These are phyloP conservation scores for Diphasiastrum complanatum DNA, from an alignment of 83 land plant species.

Conservation along the genomic window DNA sequence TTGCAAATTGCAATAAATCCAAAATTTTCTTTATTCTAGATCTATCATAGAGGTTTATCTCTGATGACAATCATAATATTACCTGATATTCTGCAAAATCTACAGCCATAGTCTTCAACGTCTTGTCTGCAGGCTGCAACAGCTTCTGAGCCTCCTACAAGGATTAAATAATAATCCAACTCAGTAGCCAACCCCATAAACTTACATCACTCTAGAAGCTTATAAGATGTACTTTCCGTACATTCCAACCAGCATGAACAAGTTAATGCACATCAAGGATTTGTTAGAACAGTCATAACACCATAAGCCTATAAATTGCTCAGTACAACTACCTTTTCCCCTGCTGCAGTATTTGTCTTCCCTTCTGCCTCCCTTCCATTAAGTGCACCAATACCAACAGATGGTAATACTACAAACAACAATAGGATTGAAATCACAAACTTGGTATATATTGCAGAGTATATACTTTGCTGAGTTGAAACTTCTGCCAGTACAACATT, in stretches of 20 bases:
- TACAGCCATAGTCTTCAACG: conserved; percentile 84
- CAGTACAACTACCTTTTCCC: conserved; percentile 68
- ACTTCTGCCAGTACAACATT: too few species aligned
- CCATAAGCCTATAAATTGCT: too few species aligned
- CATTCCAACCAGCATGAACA: background rate
- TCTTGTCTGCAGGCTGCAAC: conserved; percentile 83
- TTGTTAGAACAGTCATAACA: background rate
- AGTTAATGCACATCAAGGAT: background rate
- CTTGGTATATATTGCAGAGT: background rate
- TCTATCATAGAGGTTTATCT: too few species aligned
- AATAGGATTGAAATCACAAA: conserved; percentile 1
- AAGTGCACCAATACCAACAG: conserved; percentile 79
- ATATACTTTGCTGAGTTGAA: too few species aligned
- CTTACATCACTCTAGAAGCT: background rate
- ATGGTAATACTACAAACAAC: conserved; percentile 62
- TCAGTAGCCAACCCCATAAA: background rate
- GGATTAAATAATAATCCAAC: too few species aligned
- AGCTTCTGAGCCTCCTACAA: conserved; percentile 73
- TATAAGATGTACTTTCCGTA: background rate
- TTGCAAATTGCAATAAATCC: too few species aligned
- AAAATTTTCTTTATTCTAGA: too few species aligned
- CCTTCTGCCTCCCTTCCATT: conserved; percentile 90
- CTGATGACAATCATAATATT: conserved; percentile 2
- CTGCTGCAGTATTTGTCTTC: conserved; percentile 48
- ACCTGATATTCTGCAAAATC: conserved; percentile 96